These are phyloP conservation scores for Rhododendron griersonianum DNA, from an alignment of 148 eudicot species.

Conservation along the genomic window DNA sequence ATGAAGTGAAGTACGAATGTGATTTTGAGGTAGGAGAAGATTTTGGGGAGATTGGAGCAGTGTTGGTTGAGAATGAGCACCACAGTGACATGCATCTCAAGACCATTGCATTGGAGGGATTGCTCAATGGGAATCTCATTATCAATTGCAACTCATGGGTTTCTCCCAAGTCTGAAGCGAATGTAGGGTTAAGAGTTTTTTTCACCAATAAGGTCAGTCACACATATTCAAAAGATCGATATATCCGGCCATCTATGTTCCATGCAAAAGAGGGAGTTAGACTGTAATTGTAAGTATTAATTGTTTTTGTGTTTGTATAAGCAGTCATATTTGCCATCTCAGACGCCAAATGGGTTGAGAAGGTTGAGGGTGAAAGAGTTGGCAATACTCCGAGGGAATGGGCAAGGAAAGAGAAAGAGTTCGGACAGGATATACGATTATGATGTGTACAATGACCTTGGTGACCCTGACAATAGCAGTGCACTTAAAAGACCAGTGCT, in stretches of 20 bases:
- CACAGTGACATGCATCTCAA: constrained; percentile 45
- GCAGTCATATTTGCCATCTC: constrained; percentile 65
- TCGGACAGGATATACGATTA: constrained; percentile 72
- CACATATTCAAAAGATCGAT: not conserved
- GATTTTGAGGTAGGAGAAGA: constrained; percentile 28
- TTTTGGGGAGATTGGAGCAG: constrained; percentile 60
- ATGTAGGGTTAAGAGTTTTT: constrained; percentile 36
- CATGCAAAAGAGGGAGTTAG: too few relatives aligned
- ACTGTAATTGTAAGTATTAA: not conserved
- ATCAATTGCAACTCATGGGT: constrained; percentile 57
- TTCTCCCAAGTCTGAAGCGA: constrained; percentile 31
- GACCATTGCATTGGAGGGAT: constrained; percentile 35
- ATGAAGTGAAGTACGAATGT: constrained; percentile 34
- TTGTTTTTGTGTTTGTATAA: not conserved
- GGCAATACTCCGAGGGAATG: constrained; percentile 40
- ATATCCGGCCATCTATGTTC: too few relatives aligned
- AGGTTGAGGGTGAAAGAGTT: constrained; percentile 45
- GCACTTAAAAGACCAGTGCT: constrained; percentile 52
- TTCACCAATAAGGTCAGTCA: constrained; percentile 45
- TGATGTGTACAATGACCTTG: constrained; percentile 78
- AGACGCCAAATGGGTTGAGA: constrained; percentile 68
- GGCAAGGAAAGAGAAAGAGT: constrained; percentile 46
- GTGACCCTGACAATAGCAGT: not conserved
- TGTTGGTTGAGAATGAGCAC: constrained; percentile 53
- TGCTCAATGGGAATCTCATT: constrained; percentile 24